A percentile compares a stretch with the other conserved stretches of the same genome.
Evolutionary conservation across 2,329 filamentous ascomycete genomes (phyloP).

Genomic region (Lachnellula hyalina): DNA sequence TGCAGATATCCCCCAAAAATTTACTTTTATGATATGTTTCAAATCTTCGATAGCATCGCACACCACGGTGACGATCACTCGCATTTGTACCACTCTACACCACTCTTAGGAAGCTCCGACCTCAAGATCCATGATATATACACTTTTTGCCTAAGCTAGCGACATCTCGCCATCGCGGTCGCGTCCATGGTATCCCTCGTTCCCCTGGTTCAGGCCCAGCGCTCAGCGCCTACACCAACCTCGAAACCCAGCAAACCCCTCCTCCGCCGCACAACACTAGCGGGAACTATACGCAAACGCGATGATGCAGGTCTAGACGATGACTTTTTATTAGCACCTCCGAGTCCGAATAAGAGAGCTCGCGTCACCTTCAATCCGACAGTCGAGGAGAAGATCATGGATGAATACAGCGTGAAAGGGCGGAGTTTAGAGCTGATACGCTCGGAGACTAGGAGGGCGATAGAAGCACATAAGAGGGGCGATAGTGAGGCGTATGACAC

Average conservation of each 20-base stretch:
- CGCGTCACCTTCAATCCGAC: conserved; percentile 30
- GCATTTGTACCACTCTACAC: neutral
- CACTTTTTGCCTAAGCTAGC: neutral
- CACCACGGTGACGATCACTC: conserved; percentile 5
- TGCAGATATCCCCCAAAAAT: no score
- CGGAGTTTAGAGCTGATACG: conserved; percentile 22
- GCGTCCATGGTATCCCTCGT: conserved; percentile 24
- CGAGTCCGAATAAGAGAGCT: conserved; percentile 26
- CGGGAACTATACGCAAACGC: conserved; percentile 25
- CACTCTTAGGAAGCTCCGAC: neutral
- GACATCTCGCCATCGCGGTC: conserved; percentile 1
- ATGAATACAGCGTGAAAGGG: conserved; percentile 22
- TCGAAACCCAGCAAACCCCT: conserved; percentile 27
- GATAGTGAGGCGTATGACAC: conserved; percentile 56
- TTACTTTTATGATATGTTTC: neutral
- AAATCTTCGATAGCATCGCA: conserved; percentile 2
- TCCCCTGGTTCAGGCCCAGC: conserved; percentile 10
- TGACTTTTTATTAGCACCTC: conserved; percentile 19
- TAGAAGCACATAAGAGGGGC: conserved; percentile 52
- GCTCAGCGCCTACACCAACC: conserved; percentile 5
- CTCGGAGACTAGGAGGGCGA: conserved; percentile 32
- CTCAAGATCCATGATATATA: conserved; percentile 13
- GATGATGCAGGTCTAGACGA: conserved; percentile 25
- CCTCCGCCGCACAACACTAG: conserved; percentile 24
- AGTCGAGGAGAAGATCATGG: conserved; percentile 32